phyloP scores from a whole-genome alignment of 2,329 filamentous ascomycete genomes.

The Ophiostoma ulmi region DNA sequence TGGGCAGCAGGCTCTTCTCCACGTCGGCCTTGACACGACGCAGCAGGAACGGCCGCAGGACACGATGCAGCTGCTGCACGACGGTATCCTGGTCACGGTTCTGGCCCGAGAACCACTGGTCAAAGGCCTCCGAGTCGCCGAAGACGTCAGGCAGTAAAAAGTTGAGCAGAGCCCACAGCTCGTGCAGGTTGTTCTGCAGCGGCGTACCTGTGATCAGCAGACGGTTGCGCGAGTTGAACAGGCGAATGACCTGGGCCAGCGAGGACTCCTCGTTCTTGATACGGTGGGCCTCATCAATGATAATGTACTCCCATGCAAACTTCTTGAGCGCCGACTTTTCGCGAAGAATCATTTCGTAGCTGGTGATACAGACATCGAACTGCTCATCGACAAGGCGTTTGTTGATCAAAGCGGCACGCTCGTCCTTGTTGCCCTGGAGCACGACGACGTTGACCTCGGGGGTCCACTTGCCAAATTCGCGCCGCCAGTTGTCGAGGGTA shows the following conservation, averaged over 20 bases:
- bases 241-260: conserved; percentile 87
- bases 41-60: conserved; percentile 86
- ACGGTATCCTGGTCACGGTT: conserved; percentile 89
- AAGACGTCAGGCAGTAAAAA: conserved; percentile 98
- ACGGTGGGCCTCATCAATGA: conserved; percentile 94
- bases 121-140: conserved; percentile 91
- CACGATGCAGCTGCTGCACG: conserved; percentile 89
- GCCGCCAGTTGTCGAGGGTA: conserved; percentile 96
- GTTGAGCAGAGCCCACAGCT: conserved; percentile 95
- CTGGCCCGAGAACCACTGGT: conserved; percentile 94
- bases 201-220: conserved; percentile 95
- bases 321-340: conserved; percentile 95
- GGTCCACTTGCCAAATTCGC: conserved; percentile 90
- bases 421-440: conserved; percentile 90
- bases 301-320: conserved; percentile 99
- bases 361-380: conserved; percentile 97
- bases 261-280: conserved; percentile 99
- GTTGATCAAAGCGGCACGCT: conserved; percentile 80
- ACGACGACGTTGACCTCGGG: conserved; percentile 93
- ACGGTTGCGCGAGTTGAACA: conserved; percentile 93
- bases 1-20: conserved; percentile 93
- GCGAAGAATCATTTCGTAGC: conserved; percentile 96
- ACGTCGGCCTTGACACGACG: conserved; percentile 96
- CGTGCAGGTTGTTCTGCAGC: conserved; percentile 95
- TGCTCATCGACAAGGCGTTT: conserved; percentile 88